phyloP scores from a whole-genome alignment of 495 filamentous ascomycete species.

The Acidomyces sp. region DNA sequence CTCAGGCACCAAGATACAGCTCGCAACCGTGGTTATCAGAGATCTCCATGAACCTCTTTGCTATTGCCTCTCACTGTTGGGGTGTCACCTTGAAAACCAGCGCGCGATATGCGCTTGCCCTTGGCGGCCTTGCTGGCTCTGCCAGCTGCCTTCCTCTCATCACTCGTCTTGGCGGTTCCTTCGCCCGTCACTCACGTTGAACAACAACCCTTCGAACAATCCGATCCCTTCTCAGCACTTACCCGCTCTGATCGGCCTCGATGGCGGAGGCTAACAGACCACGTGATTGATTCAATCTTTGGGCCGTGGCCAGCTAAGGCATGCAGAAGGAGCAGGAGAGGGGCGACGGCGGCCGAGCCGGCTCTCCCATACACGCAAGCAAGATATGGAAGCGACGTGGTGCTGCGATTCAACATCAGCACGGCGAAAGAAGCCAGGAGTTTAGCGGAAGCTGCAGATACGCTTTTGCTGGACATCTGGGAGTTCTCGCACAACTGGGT shows the following conservation, averaged over 20 bases:
- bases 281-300: slow-evolving; percentile 13
- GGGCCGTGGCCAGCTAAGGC: neutral
- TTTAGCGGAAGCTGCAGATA: slow-evolving; percentile 57
- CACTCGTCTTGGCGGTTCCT: slow-evolving; percentile 15
- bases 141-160: slow-evolving; percentile 3
- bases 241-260: neutral
- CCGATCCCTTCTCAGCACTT: neutral
- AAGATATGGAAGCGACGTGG: slow-evolving; percentile 68
- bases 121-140: slow-evolving; percentile 8
- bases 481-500: slow-evolving; percentile 67
- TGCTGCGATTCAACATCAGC: slow-evolving; percentile 74
- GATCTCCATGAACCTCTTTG: too few species aligned
- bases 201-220: slow-evolving; percentile 9
- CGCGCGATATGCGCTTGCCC: slow-evolving; percentile 4
- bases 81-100: too few species aligned
- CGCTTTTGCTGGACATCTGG: slow-evolving; percentile 83
- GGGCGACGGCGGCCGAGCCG: neutral
- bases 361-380: slow-evolving; percentile 20
- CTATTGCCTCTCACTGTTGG: too few species aligned
- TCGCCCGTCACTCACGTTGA: slow-evolving; percentile 6
- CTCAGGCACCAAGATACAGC: too few species aligned
- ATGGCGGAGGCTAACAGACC: slow-evolving; percentile 13
- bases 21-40: too few species aligned
- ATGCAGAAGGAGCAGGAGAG: neutral
- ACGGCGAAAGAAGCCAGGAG: slow-evolving; percentile 55